Evolutionary conservation across 371 early-diverging fungal genomes (phyloP).

Genomic region (Quaeritorhiza haematococci): DNA sequence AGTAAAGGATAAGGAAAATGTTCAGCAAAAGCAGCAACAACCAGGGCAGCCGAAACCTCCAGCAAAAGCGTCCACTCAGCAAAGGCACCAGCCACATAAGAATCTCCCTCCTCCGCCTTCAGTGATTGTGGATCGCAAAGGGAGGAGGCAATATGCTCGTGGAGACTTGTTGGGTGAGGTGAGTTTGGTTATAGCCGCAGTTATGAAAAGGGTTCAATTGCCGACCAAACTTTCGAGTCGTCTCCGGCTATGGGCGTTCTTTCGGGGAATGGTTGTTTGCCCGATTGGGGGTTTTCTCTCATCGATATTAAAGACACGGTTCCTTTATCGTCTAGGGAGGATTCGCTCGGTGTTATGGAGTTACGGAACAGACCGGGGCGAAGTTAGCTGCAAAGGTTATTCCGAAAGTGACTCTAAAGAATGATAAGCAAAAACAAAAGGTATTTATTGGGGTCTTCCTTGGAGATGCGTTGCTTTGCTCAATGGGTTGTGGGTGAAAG

Average conservation of each 20-base stretch:
- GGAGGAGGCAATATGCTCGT: constrained; percentile 17
- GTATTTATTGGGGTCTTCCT: constrained; percentile 18
- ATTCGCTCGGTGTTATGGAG: constrained; percentile 83
- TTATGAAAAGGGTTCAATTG: not conserved
- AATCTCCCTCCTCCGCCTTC: too few species aligned
- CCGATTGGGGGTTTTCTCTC: not conserved
- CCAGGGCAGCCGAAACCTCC: too few species aligned
- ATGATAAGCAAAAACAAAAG: constrained; percentile 60
- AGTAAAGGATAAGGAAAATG: too few species aligned
- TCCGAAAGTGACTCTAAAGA: constrained; percentile 53
- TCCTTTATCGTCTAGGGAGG: constrained; percentile 88
- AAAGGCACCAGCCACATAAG: too few species aligned
- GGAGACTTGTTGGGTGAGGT: constrained; percentile 46
- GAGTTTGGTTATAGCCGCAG: not conserved
- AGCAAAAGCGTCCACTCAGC: too few species aligned
- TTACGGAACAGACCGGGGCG: constrained; percentile 35
- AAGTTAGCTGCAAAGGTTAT: constrained; percentile 78
- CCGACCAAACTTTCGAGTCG: not conserved
- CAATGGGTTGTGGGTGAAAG: not conserved
- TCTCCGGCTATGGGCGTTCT: not conserved
- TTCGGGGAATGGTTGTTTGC: not conserved
- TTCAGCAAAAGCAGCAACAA: too few species aligned
- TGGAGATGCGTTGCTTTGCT: not conserved
- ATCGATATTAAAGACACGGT: too few species aligned
- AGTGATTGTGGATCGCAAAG: constrained; percentile 35